Percentiles rank a stretch among this genome's conserved stretches.
Conservation (phyloP, 2,329 filamentous ascomycete species). For the Biscogniauxia marginata region DNA sequence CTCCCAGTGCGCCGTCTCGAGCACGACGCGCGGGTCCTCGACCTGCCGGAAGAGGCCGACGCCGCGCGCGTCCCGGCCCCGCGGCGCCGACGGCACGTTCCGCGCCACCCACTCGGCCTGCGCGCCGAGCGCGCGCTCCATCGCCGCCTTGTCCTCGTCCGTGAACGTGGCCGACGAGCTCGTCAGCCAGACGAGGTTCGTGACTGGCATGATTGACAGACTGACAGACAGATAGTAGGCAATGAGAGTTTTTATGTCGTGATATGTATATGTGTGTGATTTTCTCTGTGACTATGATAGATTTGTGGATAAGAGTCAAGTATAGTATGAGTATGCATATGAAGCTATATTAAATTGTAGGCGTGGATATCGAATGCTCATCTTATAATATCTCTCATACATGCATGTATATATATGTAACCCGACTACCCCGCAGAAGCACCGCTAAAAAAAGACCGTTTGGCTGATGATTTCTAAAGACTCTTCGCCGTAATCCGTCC, state of each 20-base stretch:
- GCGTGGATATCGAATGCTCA: too few species aligned
- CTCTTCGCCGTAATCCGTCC: neutral
- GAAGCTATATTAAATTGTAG: too few species aligned
- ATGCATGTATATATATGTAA: neutral
- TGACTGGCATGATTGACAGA: conserved; percentile 21
- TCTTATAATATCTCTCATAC: neutral
- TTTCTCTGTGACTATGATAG: too few species aligned
- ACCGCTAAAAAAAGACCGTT: neutral
- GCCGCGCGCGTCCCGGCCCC: conserved; percentile 35
- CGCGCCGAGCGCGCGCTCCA: conserved; percentile 38
- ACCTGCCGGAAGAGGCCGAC: conserved; percentile 35
- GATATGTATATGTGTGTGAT: too few species aligned
- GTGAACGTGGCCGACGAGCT: conserved; percentile 28
- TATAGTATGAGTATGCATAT: too few species aligned
- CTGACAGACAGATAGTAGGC: neutral
- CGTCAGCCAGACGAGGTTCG: conserved; percentile 29
- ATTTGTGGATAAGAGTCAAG: too few species aligned
- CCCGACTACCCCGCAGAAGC: neutral
- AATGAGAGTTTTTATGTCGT: too few species aligned
- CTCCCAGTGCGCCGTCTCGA: conserved; percentile 47
- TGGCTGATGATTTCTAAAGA: neutral
- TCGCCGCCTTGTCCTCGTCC: conserved; percentile 38
- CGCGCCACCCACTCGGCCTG: conserved; percentile 42
- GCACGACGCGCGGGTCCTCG: conserved; percentile 36
- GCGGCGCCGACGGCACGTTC: conserved; percentile 35